Base-by-base conservation (phyloP, 176 grass and related monocot species). In the Aegilops longissima region DNA sequence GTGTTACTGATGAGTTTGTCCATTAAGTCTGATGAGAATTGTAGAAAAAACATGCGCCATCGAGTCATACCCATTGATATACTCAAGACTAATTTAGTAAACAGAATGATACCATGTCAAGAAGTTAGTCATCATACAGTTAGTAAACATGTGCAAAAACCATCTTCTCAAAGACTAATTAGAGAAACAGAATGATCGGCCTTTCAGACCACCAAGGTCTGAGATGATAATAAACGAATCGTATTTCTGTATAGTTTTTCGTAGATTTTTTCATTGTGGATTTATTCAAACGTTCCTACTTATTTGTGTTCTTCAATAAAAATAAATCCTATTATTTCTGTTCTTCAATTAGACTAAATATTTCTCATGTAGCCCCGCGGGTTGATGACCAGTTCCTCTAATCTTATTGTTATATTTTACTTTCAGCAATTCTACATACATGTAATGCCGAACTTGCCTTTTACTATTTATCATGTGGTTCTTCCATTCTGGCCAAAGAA, bases 381-480 rank as follows among this genome's bases (percentile, higher is more conserved):
- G 40, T 49, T 49, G 72, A 29, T 75, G 72, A 49, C 12, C 4
- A 13, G 1, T 25, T 62, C 35, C 9, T 11, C 72, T 31, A 62
- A 63, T 74, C 24, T 42, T 30, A 77, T 49, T 16, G 44, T 36
- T 36, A 16, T 38, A 40, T 83, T 82, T 83, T 67, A 34, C 16
- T 36, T 59, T 65, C 9, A 36, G 16, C 3, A 65, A 65, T 78
- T 63, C 33, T 73, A 14, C 31, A 47, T 58, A 83, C 10, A 35
- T 84, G 10, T 77, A 70, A 52, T 51, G 34, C 18, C n/a, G 9
- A 80, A 76, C 29, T 61, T 80, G 66, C 25, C 12, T 87, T 78
- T 66, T 90, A 65, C 76, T 58, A 9, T 82, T 74, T 79, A 65
- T 79, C 66, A 13, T 66, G 47, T 44, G 35, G 10, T 65, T 70